Evolutionary conservation across 2,329 filamentous ascomycete genomes (phyloP), one percentile per base, ranked within the genome.

Genomic region (Apiospora kogelbergensis): DNA sequence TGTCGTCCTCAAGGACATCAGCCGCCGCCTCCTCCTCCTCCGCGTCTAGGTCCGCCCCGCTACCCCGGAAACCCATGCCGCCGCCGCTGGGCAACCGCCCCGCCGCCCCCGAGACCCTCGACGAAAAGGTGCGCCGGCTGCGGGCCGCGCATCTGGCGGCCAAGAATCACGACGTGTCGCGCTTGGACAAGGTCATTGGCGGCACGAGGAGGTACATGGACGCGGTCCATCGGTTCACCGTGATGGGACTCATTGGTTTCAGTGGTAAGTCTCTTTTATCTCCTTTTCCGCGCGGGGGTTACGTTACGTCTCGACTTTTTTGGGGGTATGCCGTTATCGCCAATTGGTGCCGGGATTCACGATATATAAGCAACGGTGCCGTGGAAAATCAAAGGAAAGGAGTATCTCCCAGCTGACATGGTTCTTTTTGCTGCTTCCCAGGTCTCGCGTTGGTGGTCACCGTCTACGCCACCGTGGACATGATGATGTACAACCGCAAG

Each of bases 141-240:
- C 85, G 91, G 67, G 89, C 89, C 63, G 89, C 90, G 71, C 90
- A 91, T 77, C 84, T 89, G 69, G 89, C 89, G n/a, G 89, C 90
- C 63, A 88, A 88, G 79, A 84, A 86, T 73, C 87, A 89, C 26
- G 81, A 85, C 75, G 78, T 87, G 63, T 89, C 87, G 71, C 80
- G 77, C 70, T 79, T 86, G 68, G 88, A 90, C 76, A 80, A 79
- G 67, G 68, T 88, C 48, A 79, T 89, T 67, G 82, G 83, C 69
- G 76, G 73, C 41, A 83, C 85, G 68, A 79, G 88, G 72, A 80
- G 82, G 41, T 80, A 87, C 73, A 82, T 89, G 69, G 87, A 89
- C 73, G 83, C 84, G 48, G 86, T 86, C 68, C 88, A 90, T 76
- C 84, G 84, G 71, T 80, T 86, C 68, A 88, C 86, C 2, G 84